These are phyloP conservation scores for Pseudevernia furfuracea DNA, from an alignment of 495 filamentous ascomycete genomes.

Conservation along the genomic window DNA sequence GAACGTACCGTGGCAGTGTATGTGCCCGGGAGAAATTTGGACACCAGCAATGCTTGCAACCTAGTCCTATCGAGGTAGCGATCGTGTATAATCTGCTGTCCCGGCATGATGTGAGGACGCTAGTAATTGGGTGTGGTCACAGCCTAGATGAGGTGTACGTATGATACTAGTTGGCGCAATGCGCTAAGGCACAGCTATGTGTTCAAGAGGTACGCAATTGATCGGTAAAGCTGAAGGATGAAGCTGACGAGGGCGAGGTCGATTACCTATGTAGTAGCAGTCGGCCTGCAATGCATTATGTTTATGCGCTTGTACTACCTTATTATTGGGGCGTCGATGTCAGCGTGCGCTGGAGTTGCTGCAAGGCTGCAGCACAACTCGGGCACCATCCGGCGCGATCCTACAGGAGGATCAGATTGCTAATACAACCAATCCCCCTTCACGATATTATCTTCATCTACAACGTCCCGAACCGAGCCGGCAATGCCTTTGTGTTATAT, in stretches of 20 bases:
- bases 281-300: background rate
- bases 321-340: background rate
- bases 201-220: background rate
- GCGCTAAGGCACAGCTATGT: background rate
- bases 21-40: slow-evolving; percentile 1
- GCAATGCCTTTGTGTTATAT: too few species aligned
- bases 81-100: background rate
- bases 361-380: background rate
- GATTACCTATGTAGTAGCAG: background rate
- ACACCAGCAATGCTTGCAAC: background rate
- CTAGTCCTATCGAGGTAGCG: background rate
- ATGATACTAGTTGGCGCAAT: background rate
- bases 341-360: background rate
- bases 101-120: background rate
- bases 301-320: background rate
- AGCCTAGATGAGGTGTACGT: background rate
- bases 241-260: background rate
- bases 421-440: too few species aligned
- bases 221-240: too few species aligned
- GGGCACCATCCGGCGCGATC: too few species aligned
- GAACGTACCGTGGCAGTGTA: slow-evolving; percentile 1
- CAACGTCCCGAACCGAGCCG: background rate
- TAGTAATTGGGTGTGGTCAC: background rate
- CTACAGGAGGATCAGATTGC: too few species aligned
- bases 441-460: too few species aligned